Evolutionary conservation across 2,329 filamentous ascomycete species (phyloP).

Genomic region (Monosporascus sp.): DNA sequence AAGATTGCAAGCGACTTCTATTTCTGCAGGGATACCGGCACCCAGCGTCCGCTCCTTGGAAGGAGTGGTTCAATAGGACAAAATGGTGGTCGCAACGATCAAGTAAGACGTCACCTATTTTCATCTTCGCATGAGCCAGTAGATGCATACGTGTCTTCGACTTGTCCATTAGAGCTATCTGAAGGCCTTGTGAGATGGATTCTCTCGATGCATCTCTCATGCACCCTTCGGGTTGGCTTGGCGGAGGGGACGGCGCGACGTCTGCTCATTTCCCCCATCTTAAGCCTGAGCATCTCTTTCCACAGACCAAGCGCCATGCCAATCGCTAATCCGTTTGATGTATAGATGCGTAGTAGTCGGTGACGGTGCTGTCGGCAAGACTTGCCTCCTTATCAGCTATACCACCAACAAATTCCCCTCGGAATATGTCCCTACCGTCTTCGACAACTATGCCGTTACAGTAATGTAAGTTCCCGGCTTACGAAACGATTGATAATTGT

Average conservation of each 20-base stretch:
- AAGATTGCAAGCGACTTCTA: background rate
- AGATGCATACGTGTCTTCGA: background rate
- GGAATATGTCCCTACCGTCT: conserved; percentile 98
- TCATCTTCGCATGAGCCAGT: conserved; percentile 1
- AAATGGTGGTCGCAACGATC: conserved; percentile 61
- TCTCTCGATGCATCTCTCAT: background rate
- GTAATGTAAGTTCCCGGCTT: conserved; percentile 76
- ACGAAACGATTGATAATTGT: no score
- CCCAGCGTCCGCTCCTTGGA: conserved; percentile 28
- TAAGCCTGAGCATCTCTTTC: conserved; percentile 3
- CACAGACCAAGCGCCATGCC: conserved; percentile 3
- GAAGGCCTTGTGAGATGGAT: background rate
- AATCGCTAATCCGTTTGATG: conserved; percentile 12
- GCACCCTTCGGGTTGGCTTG: no score
- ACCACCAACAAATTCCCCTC: conserved; percentile 99
- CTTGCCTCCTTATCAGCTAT: conserved; percentile 97
- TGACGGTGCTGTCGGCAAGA: conserved; percentile 99
- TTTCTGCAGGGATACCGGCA: conserved; percentile 4
- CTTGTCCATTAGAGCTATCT: background rate
- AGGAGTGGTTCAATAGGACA: conserved; percentile 34
- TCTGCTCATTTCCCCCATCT: conserved; percentile 1
- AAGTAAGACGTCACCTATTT: conserved; percentile 44
- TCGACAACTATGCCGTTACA: conserved; percentile 99
- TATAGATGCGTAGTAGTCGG: conserved; percentile 94
- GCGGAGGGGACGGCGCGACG: conserved; percentile 4